phyloP scores from a whole-genome alignment of 2,329 filamentous ascomycete genomes.

The Penicillium verrucosum region DNA sequence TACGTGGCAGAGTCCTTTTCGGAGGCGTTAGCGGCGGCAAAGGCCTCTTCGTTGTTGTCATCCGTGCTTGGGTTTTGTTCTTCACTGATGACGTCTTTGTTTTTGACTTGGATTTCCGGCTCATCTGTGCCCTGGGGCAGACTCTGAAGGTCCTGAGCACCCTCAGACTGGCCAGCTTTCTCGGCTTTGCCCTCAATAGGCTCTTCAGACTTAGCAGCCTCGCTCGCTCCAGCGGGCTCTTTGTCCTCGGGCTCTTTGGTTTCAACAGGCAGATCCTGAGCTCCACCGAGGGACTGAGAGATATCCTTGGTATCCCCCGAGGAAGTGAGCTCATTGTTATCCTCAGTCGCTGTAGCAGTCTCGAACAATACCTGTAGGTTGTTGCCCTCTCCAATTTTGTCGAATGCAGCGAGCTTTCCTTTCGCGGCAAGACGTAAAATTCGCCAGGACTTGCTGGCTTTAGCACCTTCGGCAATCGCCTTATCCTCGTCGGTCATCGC shows the following conservation, averaged over 20 bases:
- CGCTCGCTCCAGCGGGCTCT: neutral
- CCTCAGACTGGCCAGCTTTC: neutral
- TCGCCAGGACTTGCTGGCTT: slow-evolving; percentile 87
- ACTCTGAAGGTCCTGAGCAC: neutral
- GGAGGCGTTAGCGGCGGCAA: slow-evolving; percentile 11
- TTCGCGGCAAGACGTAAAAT: slow-evolving; percentile 76
- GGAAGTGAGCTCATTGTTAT: neutral
- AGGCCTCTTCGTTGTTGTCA: slow-evolving; percentile 3
- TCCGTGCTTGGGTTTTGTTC: neutral
- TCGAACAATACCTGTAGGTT: slow-evolving; percentile 57
- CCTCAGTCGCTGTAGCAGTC: slow-evolving; percentile 15
- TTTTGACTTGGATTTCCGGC: slow-evolving; percentile 4
- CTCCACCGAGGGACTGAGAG: slow-evolving; percentile 1
- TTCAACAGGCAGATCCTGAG: neutral
- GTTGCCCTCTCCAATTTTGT: slow-evolving; percentile 81
- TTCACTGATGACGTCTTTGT: slow-evolving; percentile 8
- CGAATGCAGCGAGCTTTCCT: slow-evolving; percentile 71
- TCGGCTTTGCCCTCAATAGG: neutral
- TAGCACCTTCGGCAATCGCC: slow-evolving; percentile 61
- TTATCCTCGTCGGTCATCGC: slow-evolving; percentile 63
- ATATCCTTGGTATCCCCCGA: slow-evolving; percentile 14
- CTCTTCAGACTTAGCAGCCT: neutral
- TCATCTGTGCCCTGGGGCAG: neutral
- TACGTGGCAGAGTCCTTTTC: slow-evolving; percentile 16
- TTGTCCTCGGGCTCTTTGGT: neutral